Conservation (phyloP, 2,329 filamentous ascomycete genomes). For the Colletotrichum sp. region DNA sequence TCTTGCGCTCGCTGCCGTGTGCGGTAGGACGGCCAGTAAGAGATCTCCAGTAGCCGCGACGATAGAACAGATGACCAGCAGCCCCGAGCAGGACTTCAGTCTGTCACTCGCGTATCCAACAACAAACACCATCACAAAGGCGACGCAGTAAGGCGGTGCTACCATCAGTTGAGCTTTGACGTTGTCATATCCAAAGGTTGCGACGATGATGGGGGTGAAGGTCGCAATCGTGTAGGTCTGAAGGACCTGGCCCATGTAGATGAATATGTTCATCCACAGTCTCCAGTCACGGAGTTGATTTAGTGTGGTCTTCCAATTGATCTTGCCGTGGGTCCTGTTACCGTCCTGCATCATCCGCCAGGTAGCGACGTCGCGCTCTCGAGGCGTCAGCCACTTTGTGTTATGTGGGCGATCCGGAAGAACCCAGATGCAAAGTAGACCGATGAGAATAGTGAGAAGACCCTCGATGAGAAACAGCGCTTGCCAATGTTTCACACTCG, state of each 20-base stretch:
- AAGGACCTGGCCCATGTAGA: constrained; percentile 38
- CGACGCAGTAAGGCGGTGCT: constrained; percentile 19
- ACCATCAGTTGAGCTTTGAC: constrained; percentile 24
- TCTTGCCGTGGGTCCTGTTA: constrained; percentile 15
- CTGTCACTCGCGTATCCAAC: constrained; percentile 20
- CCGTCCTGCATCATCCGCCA: constrained; percentile 25
- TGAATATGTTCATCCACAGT: constrained; percentile 48
- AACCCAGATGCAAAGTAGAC: constrained; percentile 23
- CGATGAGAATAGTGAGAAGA: constrained; percentile 34
- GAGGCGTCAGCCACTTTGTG: constrained; percentile 21
- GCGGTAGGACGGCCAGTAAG: background rate
- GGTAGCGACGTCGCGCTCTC: constrained; percentile 22
- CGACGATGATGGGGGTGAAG: constrained; percentile 25
- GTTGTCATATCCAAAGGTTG: constrained; percentile 24
- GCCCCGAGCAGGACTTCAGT: constrained; percentile 18
- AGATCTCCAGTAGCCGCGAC: constrained; percentile 8
- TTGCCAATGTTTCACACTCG: constrained; percentile 27
- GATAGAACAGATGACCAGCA: constrained; percentile 16
- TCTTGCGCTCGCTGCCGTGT: background rate
- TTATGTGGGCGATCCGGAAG: constrained; percentile 25
- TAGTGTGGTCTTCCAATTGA: constrained; percentile 15
- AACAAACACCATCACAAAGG: constrained; percentile 21
- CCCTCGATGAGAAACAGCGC: constrained; percentile 40
- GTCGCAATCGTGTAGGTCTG: constrained; percentile 22
- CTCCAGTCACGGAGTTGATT: constrained; percentile 40